Evolutionary conservation across 2,329 filamentous ascomycete species (phyloP).

Genomic region (Aspergillus brasiliensis): DNA sequence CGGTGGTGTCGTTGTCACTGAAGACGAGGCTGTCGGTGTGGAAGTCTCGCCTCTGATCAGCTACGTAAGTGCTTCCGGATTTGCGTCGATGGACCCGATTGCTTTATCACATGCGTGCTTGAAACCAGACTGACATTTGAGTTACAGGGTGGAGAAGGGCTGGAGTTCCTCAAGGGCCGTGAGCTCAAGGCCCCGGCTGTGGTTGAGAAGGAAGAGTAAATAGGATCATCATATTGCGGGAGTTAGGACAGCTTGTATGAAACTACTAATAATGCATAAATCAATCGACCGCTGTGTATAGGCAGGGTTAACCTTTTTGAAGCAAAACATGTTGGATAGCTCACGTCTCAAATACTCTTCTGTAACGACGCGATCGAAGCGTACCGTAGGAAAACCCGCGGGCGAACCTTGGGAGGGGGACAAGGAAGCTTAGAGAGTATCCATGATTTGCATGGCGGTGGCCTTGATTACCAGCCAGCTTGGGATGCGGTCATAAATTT

Average conservation of each 20-base stretch:
- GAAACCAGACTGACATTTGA: neutral
- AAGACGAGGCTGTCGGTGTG: slow-evolving; percentile 65
- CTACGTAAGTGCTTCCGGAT: slow-evolving; percentile 70
- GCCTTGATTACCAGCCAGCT: neutral
- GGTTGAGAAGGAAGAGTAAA: slow-evolving; percentile 60
- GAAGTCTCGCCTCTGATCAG: slow-evolving; percentile 92
- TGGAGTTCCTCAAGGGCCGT: slow-evolving; percentile 61
- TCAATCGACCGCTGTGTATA: neutral
- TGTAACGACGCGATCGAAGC: neutral
- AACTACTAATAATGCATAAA: slow-evolving; percentile 1
- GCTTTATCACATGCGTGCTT: neutral
- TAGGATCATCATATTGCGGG: neutral
- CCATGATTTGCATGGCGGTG: neutral
- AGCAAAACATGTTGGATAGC: neutral
- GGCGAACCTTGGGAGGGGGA: neutral
- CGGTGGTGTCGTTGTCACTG: slow-evolving; percentile 72
- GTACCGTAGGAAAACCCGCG: neutral
- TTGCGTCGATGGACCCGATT: neutral
- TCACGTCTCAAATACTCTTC: neutral
- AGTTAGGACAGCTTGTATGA: slow-evolving; percentile 2
- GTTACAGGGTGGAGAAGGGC: slow-evolving; percentile 61
- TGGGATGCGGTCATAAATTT: neutral
- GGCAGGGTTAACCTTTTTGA: neutral
- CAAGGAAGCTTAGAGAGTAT: neutral
- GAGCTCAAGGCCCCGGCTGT: slow-evolving; percentile 66